These are phyloP conservation scores for Torulaspora quercuum DNA, from an alignment of 805 yeast species.

Conservation along the genomic window DNA sequence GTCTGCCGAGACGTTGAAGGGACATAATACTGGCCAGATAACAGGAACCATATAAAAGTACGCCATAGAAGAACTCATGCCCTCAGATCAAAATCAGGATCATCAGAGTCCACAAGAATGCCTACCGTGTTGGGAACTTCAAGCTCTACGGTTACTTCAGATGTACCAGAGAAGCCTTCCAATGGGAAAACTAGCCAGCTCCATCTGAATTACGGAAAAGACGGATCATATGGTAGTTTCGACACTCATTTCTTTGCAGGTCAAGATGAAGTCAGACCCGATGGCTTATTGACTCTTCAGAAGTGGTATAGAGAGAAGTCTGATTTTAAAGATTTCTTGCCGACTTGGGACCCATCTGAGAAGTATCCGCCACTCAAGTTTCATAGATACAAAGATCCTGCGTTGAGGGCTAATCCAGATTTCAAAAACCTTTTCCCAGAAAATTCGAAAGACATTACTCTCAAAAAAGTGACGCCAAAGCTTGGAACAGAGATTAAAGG, in stretches of 20 bases:
- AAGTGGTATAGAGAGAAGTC: conserved; percentile 22
- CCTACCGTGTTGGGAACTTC: too few species aligned
- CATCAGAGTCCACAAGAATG: too few species aligned
- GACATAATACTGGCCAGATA: too few species aligned
- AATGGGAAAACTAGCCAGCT: too few species aligned
- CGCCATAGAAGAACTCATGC: too few species aligned
- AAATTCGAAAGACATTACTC: conserved; percentile 23
- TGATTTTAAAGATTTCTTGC: conserved; percentile 32
- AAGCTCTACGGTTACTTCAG: too few species aligned
- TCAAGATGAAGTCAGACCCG: conserved; percentile 31
- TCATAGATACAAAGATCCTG: conserved; percentile 23
- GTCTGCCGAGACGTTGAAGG: too few species aligned
- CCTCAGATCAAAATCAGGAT: too few species aligned
- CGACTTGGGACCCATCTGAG: conserved; percentile 29
- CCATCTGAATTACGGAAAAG: conserved; percentile 4
- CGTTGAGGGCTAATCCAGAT: conserved; percentile 21
- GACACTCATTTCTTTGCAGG: conserved; percentile 26
- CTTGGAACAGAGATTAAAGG: conserved; percentile 64
- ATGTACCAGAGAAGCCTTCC: too few species aligned
- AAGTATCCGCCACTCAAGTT: conserved; percentile 20
- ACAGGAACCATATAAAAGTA: too few species aligned
- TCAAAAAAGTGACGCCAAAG: conserved; percentile 57
- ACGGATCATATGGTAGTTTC: conserved; percentile 30
- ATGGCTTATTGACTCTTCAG: conserved; percentile 28
- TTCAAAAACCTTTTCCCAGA: conserved; percentile 29